phyloP scores from a whole-genome alignment of 352 stramenopile species.

The Saprolegnia parasitica region DNA sequence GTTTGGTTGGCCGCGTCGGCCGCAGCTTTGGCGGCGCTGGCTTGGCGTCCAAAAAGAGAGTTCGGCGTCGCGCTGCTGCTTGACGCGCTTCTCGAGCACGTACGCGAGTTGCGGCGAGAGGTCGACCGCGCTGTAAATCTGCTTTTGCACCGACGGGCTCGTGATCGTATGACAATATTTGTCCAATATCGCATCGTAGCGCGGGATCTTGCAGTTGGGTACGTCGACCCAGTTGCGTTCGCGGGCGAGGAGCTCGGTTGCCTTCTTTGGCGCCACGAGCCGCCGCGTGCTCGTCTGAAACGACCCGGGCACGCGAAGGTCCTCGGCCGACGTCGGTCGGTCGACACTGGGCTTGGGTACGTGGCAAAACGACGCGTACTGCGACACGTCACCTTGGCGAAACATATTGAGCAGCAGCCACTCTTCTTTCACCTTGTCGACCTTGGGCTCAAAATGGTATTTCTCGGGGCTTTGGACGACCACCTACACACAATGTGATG shows the following conservation, averaged over 20 bases:
- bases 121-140: conserved; percentile 67
- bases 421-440: conserved; percentile 65
- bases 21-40: not conserved
- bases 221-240: conserved; percentile 53
- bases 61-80: conserved; percentile 45
- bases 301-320: not conserved
- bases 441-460: conserved; percentile 30
- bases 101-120: conserved; percentile 66
- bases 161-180: conserved; percentile 74
- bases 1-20: not conserved
- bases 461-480: not conserved
- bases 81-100: conserved; percentile 63
- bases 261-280: conserved; percentile 26
- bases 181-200: conserved; percentile 75
- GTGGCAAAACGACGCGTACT: conserved; percentile 55
- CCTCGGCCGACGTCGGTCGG: conserved; percentile 22
- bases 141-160: conserved; percentile 62
- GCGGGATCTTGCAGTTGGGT: conserved; percentile 43
- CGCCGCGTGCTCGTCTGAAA: conserved; percentile 7
- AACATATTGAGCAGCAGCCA: conserved; percentile 83
- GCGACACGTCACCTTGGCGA: conserved; percentile 53
- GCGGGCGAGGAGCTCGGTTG: conserved; percentile 31
- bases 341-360: not conserved
- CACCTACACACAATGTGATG: not conserved
- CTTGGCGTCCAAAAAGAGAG: conserved; percentile 29